phyloP scores from a whole-genome alignment of 495 filamentous ascomycete genomes.

The Echria macrotheca region DNA sequence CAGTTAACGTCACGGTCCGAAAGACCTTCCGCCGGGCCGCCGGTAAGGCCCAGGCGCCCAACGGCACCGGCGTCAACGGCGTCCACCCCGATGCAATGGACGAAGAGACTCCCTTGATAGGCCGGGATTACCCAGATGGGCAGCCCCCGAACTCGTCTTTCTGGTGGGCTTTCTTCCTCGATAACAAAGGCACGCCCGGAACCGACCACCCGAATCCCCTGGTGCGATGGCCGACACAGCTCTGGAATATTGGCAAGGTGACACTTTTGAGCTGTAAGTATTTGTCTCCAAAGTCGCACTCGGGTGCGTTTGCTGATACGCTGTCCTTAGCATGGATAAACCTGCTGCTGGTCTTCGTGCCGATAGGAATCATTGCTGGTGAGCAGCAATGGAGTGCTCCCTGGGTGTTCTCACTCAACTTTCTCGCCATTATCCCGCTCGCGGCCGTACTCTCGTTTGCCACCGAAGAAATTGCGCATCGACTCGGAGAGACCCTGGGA shows the following conservation, averaged over 20 bases:
- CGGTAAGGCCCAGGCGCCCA: conserved; percentile 5
- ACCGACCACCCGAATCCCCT: conserved; percentile 44
- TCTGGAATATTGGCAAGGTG: conserved; percentile 46
- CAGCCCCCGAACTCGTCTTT: conserved; percentile 4
- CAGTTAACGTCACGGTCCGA: conserved; percentile 9
- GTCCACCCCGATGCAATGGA: background rate
- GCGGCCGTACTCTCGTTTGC: conserved; percentile 91
- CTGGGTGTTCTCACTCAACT: conserved; percentile 82
- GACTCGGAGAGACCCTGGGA: conserved; percentile 83
- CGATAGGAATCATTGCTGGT: conserved; percentile 78
- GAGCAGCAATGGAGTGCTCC: conserved; percentile 65
- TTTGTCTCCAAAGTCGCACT: background rate
- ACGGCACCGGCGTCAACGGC: conserved; percentile 5
- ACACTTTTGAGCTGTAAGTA: conserved; percentile 51
- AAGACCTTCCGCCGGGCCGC: conserved; percentile 7
- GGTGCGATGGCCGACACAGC: conserved; percentile 52
- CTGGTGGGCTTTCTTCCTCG: conserved; percentile 39
- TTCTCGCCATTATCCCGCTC: conserved; percentile 90
- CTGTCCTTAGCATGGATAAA: conserved; percentile 64
- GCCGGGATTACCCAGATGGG: conserved; percentile 6
- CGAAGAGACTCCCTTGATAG: conserved; percentile 11
- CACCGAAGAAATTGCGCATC: conserved; percentile 82
- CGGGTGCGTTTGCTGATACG: conserved; percentile 8
- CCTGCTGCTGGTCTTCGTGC: conserved; percentile 81
- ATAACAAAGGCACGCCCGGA: conserved; percentile 41